Evolutionary conservation across 257 asterid species (phyloP), one percentile per base, ranked within the genome.

Genomic region (Nicotiana tabacum): DNA sequence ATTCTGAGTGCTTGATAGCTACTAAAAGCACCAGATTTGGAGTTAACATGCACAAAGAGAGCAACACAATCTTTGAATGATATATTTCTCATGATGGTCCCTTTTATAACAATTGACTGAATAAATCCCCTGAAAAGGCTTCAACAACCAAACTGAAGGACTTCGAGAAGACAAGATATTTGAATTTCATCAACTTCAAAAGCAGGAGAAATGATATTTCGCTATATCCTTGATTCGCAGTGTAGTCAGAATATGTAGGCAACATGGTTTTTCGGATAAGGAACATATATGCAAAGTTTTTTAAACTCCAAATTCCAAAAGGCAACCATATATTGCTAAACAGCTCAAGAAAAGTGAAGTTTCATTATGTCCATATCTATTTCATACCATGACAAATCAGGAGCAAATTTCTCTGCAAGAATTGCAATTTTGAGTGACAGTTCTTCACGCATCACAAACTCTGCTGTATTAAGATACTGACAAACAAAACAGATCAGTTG

Each of bases 391-490:
- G 98, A 92, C 85, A 95, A 87, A 90, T 95, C 98, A 53, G 98
- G 98, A 62, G 98, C 97, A 88, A 95, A 95, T 88, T 95, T 95
- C 93, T 95, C 98, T 6, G 98, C 97, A 17, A 95, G 94, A 89
- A 93, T 95, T 60, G 98, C 98, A 87, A 95, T 93, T 90, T 95
- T 95, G 35, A 93, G 94, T 9, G 98, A 85, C 88, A 95, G 82
- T 81, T 90, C 92, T 84, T 90, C 92, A 62, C 92, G 91, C 92
- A 90, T 88, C 61, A 84, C 90, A 74, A 90, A 90, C 87, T 95
- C 98, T 8, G 98, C 97, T 61, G 95, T 85, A 89, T 90, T 92
- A 70, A 95, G 98, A 90, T 92, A 95, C 98, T 90, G 91, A 61
- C 86, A 78, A 86, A 46, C 68, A 27, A 77, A 80, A 46, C 82